A percentile compares a stretch with the other conserved stretches of the same genome.
Conservation (phyloP, 2,329 filamentous ascomycete genomes). For the Aspergillus fijiensis region DNA sequence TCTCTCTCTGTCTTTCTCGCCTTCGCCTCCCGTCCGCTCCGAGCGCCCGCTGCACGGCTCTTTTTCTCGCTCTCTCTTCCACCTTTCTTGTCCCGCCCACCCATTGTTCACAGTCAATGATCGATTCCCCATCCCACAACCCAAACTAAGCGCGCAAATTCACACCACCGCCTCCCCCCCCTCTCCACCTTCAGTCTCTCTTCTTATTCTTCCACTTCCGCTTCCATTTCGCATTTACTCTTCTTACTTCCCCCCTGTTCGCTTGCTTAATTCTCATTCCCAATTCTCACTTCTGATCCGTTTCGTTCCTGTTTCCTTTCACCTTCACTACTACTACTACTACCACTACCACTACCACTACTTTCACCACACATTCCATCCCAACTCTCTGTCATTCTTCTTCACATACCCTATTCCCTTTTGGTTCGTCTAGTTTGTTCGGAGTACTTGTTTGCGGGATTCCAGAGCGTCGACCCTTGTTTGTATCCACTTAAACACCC, state of each 20-base stretch:
- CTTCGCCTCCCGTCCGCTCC: conserved; percentile 27
- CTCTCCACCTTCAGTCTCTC: neutral
- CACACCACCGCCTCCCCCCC: neutral
- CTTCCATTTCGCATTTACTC: conserved; percentile 18
- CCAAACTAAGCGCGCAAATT: conserved; percentile 18
- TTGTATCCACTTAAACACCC: conserved; percentile 26
- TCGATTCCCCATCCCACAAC: conserved; percentile 28
- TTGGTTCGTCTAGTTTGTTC: conserved; percentile 6
- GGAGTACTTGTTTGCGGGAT: conserved; percentile 14
- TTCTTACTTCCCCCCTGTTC: conserved; percentile 18
- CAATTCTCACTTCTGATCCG: neutral
- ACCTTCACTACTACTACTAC: neutral
- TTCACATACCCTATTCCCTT: conserved; percentile 23
- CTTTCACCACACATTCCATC: conserved; percentile 14
- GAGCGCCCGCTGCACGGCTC: conserved; percentile 16
- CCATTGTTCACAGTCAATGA: conserved; percentile 10
- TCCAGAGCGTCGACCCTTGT: conserved; percentile 25
- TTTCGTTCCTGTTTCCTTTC: neutral
- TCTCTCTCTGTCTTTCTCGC: conserved; percentile 22
- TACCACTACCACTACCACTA: too few species aligned
- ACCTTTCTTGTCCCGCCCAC: conserved; percentile 24
- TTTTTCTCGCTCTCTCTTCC: conserved; percentile 26
- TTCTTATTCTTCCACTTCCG: conserved; percentile 19
- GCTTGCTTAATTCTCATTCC: conserved; percentile 19
- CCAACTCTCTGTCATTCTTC: conserved; percentile 22